A percentile compares a stretch with the other conserved stretches of the same genome.
Evolutionary conservation across 306 rosid species (phyloP).

Genomic region (Begonia peltatifolia): DNA sequence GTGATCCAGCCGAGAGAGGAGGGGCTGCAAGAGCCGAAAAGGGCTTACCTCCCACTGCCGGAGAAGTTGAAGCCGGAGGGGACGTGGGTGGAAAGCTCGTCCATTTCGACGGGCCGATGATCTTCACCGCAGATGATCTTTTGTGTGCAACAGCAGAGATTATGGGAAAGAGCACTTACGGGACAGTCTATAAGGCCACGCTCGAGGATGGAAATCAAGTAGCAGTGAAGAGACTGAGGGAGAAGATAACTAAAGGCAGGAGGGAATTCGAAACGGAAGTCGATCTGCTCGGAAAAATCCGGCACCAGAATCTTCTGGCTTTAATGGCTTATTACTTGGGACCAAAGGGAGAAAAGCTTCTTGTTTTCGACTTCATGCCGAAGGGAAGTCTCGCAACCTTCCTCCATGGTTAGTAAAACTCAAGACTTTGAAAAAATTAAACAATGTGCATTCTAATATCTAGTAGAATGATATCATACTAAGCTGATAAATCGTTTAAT

Average conservation of each 20-base stretch:
- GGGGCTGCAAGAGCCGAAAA: constrained; percentile 31
- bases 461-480: not conserved
- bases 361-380: constrained; percentile 73
- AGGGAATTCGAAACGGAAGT: constrained; percentile 80
- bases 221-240: constrained; percentile 85
- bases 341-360: constrained; percentile 87
- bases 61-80: constrained; percentile 46
- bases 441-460: not conserved
- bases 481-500: not conserved
- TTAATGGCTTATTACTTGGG: constrained; percentile 73
- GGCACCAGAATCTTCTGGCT: constrained; percentile 75
- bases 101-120: constrained; percentile 72
- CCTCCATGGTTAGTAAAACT: constrained; percentile 51
- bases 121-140: constrained; percentile 84
- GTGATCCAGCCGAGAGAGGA: constrained; percentile 20
- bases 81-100: constrained; percentile 77
- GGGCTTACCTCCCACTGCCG: constrained; percentile 31
- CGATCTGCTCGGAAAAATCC: constrained; percentile 45
- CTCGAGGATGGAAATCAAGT: constrained; percentile 85
- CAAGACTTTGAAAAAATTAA: not conserved
- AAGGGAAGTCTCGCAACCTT: constrained; percentile 67
- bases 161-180: constrained; percentile 88
- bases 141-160: constrained; percentile 94
- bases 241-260: constrained; percentile 64
- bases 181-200: constrained; percentile 91